Base-by-base conservation (phyloP, 768 basidiomycete genomes). In the Trametes maxima region DNA sequence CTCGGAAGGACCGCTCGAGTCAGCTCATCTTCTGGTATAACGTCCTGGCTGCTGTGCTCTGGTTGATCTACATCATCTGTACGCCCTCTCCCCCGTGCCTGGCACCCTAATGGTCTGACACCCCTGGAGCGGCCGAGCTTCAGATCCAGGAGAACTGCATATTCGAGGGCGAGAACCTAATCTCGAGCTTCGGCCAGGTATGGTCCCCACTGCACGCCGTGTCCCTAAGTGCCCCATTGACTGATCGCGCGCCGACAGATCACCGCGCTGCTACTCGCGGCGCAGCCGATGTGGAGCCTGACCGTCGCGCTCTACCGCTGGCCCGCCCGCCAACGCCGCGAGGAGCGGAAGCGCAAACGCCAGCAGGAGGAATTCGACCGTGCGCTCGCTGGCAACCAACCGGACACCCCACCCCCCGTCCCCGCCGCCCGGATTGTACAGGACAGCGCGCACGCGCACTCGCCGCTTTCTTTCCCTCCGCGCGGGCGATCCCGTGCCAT, bases 121-220 rank as follows among this genome's bases (percentile, higher is more conserved):
- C n/a, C 1, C n/a, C 44, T 12, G 7, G 43, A 70, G 69, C 65
- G 7, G 63, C 68, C 5, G 69, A 70, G 59, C 13, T 56, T 2
- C 69, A 70, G 54, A 65, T 61, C n/a, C 33, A 25, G 12, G 51
- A 25, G 19, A 70, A 70, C 51, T 64, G 63, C 56, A 66, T 70
- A 28, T 67, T 65, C 58, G 17, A 33, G 10, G 69, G 67, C 10
- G 69, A 70, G 65, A 62, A 70, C 50, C 25, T 52, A 48, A 65
- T 70, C 54, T 58, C 57, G 1, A 67, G 69, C 19, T 67, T 70
- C 43, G 69, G 69, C 13, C 69, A 70, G 64, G 69, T 67, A 46
- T 24, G 64, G 54, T 16, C 39, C 33, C 10, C 16, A 13, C 12
- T 22, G 14, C 19, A 16, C 6, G 17, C 7, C 5, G 12, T 7